These are phyloP conservation scores for Sistotremastrum niveocremeum DNA, from an alignment of 768 basidiomycete genomes.

Conservation along the genomic window DNA sequence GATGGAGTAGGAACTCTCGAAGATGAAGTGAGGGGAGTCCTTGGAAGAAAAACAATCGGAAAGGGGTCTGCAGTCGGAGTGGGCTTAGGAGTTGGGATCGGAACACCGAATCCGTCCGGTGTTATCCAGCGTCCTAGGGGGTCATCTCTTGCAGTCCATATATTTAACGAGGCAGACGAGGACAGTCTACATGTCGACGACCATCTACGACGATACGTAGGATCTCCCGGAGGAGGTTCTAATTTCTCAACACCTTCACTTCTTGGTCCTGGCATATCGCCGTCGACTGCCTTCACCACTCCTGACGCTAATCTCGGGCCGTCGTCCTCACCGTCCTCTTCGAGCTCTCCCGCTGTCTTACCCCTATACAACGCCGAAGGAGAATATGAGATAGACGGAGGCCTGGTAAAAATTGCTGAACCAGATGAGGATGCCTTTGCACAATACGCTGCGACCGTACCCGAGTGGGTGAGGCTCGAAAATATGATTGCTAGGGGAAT, in stretches of 20 bases:
- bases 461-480: slow-evolving; percentile 72
- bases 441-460: slow-evolving; percentile 75
- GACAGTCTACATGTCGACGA: slow-evolving; percentile 28
- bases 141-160: not conserved
- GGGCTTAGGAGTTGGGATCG: no score
- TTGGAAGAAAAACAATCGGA: no score
- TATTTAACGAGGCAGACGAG: slow-evolving; percentile 30
- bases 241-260: slow-evolving; percentile 16
- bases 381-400: slow-evolving; percentile 51
- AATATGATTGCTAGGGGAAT: slow-evolving; percentile 58
- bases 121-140: no score
- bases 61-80: no score
- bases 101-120: no score
- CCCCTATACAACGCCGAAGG: slow-evolving; percentile 23
- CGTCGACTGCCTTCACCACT: slow-evolving; percentile 45
- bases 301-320: slow-evolving; percentile 30
- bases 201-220: no score
- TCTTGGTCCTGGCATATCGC: slow-evolving; percentile 22
- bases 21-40: no score
- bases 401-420: slow-evolving; percentile 71
- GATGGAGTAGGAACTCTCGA: slow-evolving; percentile 24
- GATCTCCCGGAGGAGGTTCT: no score
- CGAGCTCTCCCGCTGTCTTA: slow-evolving; percentile 1
- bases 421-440: slow-evolving; percentile 76
- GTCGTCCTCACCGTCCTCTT: slow-evolving; percentile 2